A percentile compares a stretch with the other conserved stretches of the same genome.
phyloP scores from a whole-genome alignment of 2,329 filamentous ascomycete genomes.

The Hirsutella minnesotensis region DNA sequence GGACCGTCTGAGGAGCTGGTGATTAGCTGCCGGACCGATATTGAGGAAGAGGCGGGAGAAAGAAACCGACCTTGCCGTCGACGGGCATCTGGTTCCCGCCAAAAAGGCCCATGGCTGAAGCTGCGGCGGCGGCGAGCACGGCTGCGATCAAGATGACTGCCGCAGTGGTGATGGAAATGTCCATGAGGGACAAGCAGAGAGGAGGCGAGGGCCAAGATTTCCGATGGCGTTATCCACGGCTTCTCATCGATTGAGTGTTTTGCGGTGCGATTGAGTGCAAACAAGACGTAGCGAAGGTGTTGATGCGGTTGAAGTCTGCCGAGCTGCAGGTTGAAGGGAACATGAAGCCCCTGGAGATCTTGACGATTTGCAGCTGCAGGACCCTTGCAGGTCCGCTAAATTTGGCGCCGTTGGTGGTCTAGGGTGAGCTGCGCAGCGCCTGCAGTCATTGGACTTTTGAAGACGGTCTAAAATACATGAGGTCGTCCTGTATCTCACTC shows the following conservation, averaged over 20 bases:
- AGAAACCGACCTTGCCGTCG: constrained; percentile 57
- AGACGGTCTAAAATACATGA: too few relatives aligned
- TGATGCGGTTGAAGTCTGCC: too few relatives aligned
- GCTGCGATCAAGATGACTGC: constrained; percentile 14
- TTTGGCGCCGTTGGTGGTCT: background rate
- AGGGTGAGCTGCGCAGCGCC: background rate
- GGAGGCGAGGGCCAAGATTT: too few relatives aligned
- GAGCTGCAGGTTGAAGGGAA: too few relatives aligned
- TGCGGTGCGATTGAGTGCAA: too few relatives aligned
- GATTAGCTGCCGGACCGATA: background rate
- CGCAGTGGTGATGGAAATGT: constrained; percentile 1
- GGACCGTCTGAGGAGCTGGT: constrained; percentile 53
- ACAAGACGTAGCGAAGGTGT: too few relatives aligned
- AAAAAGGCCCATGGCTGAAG: constrained; percentile 54
- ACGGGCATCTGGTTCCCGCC: constrained; percentile 66
- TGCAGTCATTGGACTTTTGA: background rate
- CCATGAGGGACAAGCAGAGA: constrained; percentile 5
- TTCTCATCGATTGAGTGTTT: too few relatives aligned
- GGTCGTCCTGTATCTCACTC: too few relatives aligned
- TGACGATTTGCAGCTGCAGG: too few relatives aligned
- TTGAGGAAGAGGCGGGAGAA: constrained; percentile 1
- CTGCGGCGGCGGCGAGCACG: constrained; percentile 22
- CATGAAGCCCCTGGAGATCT: too few relatives aligned
- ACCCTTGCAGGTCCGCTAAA: background rate
- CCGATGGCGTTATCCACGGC: too few relatives aligned